Percentiles rank a stretch among this genome's conserved stretches.
Evolutionary conservation across 139 green algal genomes (phyloP).

Genomic region (Micromonas pusilla): DNA sequence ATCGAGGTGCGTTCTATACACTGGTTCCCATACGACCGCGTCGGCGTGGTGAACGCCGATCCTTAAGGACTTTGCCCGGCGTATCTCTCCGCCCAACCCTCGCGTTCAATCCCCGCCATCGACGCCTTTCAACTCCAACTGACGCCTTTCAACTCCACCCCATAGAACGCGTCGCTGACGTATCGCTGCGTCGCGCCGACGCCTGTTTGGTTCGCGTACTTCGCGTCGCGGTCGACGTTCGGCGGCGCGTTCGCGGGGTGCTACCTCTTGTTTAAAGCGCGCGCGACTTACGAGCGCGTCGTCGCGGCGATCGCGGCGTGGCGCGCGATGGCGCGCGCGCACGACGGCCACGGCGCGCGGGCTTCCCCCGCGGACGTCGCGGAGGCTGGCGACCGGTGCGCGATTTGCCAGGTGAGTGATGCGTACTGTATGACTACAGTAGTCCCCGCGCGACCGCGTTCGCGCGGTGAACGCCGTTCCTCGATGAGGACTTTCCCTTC

Average conservation of each 20-base stretch:
- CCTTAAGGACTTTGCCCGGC: too few species aligned
- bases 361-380: constrained; percentile 25
- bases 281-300: constrained; percentile 33
- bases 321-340: constrained; percentile 1
- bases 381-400: constrained; percentile 48
- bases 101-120: too few species aligned
- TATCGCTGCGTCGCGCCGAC: constrained; percentile 51
- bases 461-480: too few species aligned
- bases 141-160: constrained; percentile 38
- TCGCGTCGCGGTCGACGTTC: constrained; percentile 21
- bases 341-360: background rate
- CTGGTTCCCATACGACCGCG: too few species aligned
- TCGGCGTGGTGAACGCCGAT: too few species aligned
- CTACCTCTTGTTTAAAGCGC: constrained; percentile 56
- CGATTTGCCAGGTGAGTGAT: constrained; percentile 85
- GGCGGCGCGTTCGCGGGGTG: constrained; percentile 40
- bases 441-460: too few species aligned
- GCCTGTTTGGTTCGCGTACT: constrained; percentile 50
- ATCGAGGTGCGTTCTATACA: too few species aligned
- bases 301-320: constrained; percentile 30
- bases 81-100: too few species aligned
- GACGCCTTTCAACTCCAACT: too few species aligned
- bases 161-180: constrained; percentile 44
- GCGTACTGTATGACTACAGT: too few species aligned
- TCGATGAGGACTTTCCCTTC: too few species aligned